Evolutionary conservation across 2,329 filamentous ascomycete genomes (phyloP).

Genomic region (Cladophialophora bantiana): DNA sequence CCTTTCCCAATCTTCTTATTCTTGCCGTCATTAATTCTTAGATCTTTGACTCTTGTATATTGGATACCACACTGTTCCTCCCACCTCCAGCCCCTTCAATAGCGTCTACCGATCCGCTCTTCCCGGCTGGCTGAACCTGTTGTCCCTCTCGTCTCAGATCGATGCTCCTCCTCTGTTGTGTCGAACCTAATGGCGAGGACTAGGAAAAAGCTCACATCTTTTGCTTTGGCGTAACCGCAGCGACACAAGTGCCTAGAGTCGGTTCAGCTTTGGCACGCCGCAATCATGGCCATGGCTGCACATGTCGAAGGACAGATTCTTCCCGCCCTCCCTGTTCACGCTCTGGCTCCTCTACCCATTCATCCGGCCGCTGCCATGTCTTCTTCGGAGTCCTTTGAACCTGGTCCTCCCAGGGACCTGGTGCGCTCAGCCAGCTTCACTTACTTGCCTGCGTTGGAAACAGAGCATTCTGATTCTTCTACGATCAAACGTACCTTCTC

Average conservation of each 20-base stretch:
- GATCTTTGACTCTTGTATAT: not conserved
- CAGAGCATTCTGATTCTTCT: conserved; percentile 45
- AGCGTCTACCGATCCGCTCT: conserved; percentile 14
- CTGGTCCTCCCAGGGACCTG: conserved; percentile 43
- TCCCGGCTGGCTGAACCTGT: conserved; percentile 12
- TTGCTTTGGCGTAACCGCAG: conserved; percentile 18
- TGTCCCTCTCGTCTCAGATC: conserved; percentile 7
- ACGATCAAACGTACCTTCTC: conserved; percentile 58
- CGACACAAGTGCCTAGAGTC: conserved; percentile 6
- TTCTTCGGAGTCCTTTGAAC: conserved; percentile 15
- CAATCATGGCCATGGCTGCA: conserved; percentile 22
- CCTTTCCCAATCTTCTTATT: conserved; percentile 9
- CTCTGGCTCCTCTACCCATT: conserved; percentile 25
- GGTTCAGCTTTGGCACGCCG: not conserved
- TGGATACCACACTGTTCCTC: not conserved
- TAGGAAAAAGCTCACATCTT: conserved; percentile 18
- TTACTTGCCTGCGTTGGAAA: conserved; percentile 55
- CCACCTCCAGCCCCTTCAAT: conserved; percentile 2
- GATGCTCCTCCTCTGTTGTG: conserved; percentile 9
- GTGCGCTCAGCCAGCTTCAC: conserved; percentile 66
- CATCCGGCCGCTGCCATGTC: conserved; percentile 26
- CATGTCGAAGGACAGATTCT: conserved; percentile 32
- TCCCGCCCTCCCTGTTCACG: conserved; percentile 33
- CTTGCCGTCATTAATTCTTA: not conserved
- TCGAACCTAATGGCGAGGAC: conserved; percentile 27